These are phyloP conservation scores for Populus trichocarpa DNA, from an alignment of 441 rosid species.

Conservation along the genomic window DNA sequence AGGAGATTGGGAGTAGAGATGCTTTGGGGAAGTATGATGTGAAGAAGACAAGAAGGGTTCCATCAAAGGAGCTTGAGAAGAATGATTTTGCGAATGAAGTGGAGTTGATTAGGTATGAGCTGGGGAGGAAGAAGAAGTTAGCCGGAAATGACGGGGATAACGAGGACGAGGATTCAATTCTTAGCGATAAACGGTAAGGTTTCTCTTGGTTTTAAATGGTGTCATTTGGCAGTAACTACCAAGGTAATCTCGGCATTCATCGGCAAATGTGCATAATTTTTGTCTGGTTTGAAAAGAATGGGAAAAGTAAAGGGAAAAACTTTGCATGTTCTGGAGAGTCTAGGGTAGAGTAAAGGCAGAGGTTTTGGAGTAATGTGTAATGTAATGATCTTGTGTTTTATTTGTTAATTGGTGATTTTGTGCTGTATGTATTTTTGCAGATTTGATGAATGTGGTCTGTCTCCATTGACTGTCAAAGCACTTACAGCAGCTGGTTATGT, in stretches of 20 bases:
- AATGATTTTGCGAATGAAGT: slow-evolving; percentile 60
- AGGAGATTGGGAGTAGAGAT: slow-evolving; percentile 52
- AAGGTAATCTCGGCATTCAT: neutral
- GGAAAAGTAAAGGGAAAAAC: neutral
- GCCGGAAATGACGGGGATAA: slow-evolving; percentile 31
- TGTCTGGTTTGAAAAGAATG: neutral
- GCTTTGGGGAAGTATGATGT: slow-evolving; percentile 72
- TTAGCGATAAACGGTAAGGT: slow-evolving; percentile 58
- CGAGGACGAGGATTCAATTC: slow-evolving; percentile 47
- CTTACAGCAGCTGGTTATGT: slow-evolving; percentile 75
- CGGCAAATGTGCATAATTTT: neutral
- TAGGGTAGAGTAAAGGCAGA: neutral
- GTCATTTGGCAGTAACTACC: neutral
- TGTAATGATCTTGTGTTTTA: slow-evolving; percentile 1
- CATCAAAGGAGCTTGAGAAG: slow-evolving; percentile 46
- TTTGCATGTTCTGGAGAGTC: neutral
- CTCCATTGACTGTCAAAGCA: slow-evolving; percentile 71
- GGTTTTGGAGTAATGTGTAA: neutral
- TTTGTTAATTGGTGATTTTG: slow-evolving; percentile 18
- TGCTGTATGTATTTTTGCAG: slow-evolving; percentile 35
- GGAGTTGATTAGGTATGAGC: slow-evolving; percentile 55
- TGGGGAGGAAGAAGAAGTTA: slow-evolving; percentile 42
- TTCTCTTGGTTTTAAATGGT: neutral
- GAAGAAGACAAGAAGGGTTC: slow-evolving; percentile 65
- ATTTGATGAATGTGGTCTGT: slow-evolving; percentile 74